These are phyloP conservation scores for Solanum corneliomulleri DNA, from an alignment of 257 asterid genomes.

Conservation along the genomic window DNA sequence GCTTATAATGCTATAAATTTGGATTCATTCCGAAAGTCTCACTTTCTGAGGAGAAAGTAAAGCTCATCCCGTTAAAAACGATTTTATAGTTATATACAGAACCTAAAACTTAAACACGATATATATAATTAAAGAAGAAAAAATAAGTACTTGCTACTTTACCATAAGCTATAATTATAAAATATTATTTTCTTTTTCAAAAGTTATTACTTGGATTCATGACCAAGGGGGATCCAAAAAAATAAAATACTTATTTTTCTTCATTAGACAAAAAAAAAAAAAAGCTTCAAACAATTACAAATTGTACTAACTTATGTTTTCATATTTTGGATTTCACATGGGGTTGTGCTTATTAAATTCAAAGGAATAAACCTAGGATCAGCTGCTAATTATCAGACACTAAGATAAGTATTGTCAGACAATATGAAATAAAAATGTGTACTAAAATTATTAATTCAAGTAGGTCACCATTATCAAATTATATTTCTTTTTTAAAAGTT, in stretches of 20 bases:
- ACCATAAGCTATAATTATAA: neutral
- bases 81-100: neutral
- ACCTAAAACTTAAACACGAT: neutral
- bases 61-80: neutral
- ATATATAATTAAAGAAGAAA: neutral
- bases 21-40: neutral
- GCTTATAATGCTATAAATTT: neutral
- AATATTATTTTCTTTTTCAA: neutral
- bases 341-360: neutral
- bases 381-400: neutral
- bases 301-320: neutral
- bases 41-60: neutral
- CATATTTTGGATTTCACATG: neutral
- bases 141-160: neutral
- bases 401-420: neutral
- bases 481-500: neutral
- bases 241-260: neutral
- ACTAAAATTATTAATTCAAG: neutral
- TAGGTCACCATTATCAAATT: neutral
- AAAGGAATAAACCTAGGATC: conserved; percentile 11
- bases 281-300: neutral
- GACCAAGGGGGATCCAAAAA: neutral
- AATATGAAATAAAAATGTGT: neutral
- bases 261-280: neutral
- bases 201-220: neutral